These are phyloP conservation scores for Hypoxylon sp. DNA, from an alignment of 2,329 filamentous ascomycete genomes.

Conservation along the genomic window DNA sequence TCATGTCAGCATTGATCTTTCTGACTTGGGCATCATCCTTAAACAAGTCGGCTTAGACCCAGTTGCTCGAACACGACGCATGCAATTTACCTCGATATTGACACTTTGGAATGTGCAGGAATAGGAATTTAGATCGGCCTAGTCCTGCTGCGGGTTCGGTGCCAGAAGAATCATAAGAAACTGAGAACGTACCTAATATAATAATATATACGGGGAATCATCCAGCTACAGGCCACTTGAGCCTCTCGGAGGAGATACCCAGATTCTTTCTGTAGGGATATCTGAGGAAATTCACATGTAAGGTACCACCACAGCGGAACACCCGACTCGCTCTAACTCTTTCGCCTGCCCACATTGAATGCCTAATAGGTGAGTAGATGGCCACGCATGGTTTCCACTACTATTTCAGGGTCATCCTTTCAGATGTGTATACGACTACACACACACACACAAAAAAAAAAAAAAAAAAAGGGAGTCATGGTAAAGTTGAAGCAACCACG, in stretches of 20 bases:
- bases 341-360: not conserved
- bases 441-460: no score
- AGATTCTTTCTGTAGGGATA: not conserved
- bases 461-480: slow-evolving; percentile 5
- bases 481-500: slow-evolving; percentile 11
- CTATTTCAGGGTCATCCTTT: not conserved
- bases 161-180: not conserved
- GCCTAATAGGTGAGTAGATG: not conserved
- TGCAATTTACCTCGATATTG: not conserved
- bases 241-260: slow-evolving; percentile 1
- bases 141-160: not conserved
- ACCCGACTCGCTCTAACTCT: slow-evolving; percentile 4
- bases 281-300: not conserved
- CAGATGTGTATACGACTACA: not conserved
- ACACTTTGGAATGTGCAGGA: not conserved
- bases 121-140: not conserved
- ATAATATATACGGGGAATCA: not conserved
- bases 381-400: not conserved
- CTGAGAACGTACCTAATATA: not conserved
- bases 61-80: not conserved
- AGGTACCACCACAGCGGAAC: slow-evolving; percentile 9
- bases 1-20: slow-evolving; percentile 19
- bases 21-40: not conserved
- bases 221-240: slow-evolving; percentile 5
- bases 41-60: not conserved